phyloP scores from a whole-genome alignment of 176 grass and related monocot genomes.

The Carex kokanica region DNA sequence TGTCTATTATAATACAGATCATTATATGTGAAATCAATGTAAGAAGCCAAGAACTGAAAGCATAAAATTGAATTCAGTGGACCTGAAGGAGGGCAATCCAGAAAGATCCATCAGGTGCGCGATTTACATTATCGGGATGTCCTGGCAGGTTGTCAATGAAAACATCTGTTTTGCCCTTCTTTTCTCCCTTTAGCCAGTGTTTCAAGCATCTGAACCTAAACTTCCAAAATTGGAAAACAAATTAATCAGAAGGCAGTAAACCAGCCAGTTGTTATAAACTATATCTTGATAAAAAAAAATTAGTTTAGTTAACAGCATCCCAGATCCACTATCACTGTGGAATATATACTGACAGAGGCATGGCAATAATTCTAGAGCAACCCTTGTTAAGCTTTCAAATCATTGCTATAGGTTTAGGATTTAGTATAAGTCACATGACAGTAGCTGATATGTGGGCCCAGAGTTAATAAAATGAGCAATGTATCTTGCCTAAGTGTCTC shows the following conservation, averaged over 20 bases:
- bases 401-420: background rate
- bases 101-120: conserved; percentile 65
- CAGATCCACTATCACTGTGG: background rate
- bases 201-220: conserved; percentile 53
- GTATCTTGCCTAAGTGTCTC: conserved; percentile 35
- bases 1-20: no score
- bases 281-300: no score
- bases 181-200: conserved; percentile 67
- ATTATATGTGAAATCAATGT: background rate
- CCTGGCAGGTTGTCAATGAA: conserved; percentile 72
- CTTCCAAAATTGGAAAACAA: background rate
- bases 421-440: background rate
- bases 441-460: background rate
- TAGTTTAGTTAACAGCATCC: no score
- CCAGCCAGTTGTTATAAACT: background rate
- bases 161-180: conserved; percentile 37
- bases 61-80: background rate
- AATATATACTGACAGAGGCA: background rate
- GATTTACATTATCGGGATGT: conserved; percentile 61
- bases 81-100: conserved; percentile 69
- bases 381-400: no score
- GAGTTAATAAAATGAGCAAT: background rate
- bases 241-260: background rate
- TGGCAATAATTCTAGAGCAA: background rate
- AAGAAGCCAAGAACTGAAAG: background rate